Base-by-base conservation (phyloP, 768 basidiomycete species). In the Mycena floridula region DNA sequence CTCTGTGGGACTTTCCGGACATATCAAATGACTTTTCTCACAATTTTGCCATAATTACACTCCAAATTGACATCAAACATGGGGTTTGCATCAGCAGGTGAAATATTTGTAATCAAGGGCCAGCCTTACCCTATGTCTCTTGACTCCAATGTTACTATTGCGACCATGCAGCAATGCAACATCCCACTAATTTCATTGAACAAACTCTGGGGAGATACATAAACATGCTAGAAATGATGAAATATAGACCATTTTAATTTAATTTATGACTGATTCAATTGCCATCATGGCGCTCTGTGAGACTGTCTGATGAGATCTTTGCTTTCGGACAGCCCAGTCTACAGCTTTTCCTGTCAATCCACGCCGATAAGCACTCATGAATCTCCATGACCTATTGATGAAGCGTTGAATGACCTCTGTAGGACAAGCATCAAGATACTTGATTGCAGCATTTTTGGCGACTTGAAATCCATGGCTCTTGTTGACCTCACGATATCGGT, bases 281-380 rank as follows among this genome's bases (percentile, higher is more conserved):
- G 47, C 26, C 42, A 52, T 49, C 54, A 57, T 53, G 25, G 53
- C 59, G 16, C 7, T 23, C 45, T 53, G 42, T 8, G 45, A 54
- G n/a, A 56, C 42, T 21, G 45, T 22, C 3, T 52, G 30, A 41
- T 62, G 62, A 7, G 43, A 39, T 27, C 53, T 59, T 47, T 61
- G 58, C 50, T 59, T 58, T 13, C 51, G 30, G 2, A 62, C 60
- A 20, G 62, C 60, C 58, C 59, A 64, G 32, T 53, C 60, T 22
- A 59, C 59, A 20, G 55, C 55, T 32, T 53, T 58, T 18, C 58
- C 59, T 12, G 42, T 61, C 5, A 62, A 41, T 6, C 62, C 61
- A 4, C 35, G 22, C 3, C 48, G 37, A 28, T 63, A 66, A 3
- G 58, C 54, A 48, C 46, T 47, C 49, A 57, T 54, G 26, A 59